Evolutionary conservation across 2,329 filamentous ascomycete genomes (phyloP).

Genomic region (Fusarium aywerte): DNA sequence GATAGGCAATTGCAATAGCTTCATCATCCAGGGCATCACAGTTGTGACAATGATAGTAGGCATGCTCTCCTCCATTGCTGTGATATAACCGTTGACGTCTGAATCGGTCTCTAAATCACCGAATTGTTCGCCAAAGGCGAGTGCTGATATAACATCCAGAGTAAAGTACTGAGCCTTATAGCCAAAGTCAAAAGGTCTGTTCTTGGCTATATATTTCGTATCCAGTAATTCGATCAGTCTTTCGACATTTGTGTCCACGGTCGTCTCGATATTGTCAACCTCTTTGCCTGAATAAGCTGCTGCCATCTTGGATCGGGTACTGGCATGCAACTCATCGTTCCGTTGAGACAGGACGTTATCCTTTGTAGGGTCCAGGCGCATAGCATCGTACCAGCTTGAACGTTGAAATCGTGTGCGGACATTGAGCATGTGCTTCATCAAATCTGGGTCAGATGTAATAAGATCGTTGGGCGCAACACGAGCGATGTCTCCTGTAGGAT

Average conservation of each 20-base stretch:
- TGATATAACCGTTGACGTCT: conserved; percentile 60
- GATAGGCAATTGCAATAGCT: conserved; percentile 53
- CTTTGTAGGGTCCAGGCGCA: conserved; percentile 61
- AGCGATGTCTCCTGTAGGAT: conserved; percentile 48
- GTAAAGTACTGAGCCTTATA: conserved; percentile 62
- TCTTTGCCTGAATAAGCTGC: conserved; percentile 65
- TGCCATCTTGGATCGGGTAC: conserved; percentile 60
- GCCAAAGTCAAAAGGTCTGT: conserved; percentile 54
- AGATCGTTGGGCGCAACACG: conserved; percentile 56
- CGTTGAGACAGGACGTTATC: conserved; percentile 63
- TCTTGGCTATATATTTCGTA: conserved; percentile 2
- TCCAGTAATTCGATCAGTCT: conserved; percentile 55
- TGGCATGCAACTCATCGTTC: conserved; percentile 57
- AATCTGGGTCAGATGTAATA: conserved; percentile 53
- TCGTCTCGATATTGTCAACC: conserved; percentile 59
- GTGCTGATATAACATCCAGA: conserved; percentile 63
- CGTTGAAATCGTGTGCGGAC: conserved; percentile 51
- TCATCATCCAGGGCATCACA: conserved; percentile 55
- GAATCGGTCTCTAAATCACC: conserved; percentile 58
- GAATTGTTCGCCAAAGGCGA: conserved; percentile 62
- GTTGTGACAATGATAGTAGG: conserved; percentile 58
- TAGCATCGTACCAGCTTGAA: conserved; percentile 59
- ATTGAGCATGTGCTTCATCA: conserved; percentile 51
- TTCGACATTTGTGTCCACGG: conserved; percentile 59
- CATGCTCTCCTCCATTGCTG: conserved; percentile 55